Percentiles rank a stretch among this genome's conserved stretches.
phyloP scores from a whole-genome alignment of 2,329 filamentous ascomycete genomes.

The Xylariaceae sp. region DNA sequence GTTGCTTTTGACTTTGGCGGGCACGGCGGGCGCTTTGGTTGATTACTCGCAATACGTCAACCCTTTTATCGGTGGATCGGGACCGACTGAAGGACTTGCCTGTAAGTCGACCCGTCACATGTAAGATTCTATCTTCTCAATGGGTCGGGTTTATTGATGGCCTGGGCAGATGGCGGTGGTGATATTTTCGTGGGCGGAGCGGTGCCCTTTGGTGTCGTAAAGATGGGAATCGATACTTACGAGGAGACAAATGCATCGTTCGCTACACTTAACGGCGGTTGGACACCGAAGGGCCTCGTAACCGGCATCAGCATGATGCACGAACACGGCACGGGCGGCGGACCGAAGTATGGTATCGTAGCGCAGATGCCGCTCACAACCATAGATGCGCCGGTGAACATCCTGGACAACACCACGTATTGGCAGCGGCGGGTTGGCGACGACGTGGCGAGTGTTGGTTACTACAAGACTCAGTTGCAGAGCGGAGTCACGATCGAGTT shows the following conservation, averaged over 20 bases:
- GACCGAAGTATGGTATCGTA: constrained; percentile 55
- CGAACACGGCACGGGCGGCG: constrained; percentile 54
- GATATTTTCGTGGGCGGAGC: constrained; percentile 44
- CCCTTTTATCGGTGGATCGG: constrained; percentile 41
- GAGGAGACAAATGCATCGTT: constrained; percentile 12
- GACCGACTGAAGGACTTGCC: constrained; percentile 13
- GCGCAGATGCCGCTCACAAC: constrained; percentile 44
- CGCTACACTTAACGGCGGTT: constrained; percentile 35
- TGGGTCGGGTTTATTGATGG: not conserved
- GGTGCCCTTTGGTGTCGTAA: constrained; percentile 43
- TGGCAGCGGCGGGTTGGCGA: constrained; percentile 40
- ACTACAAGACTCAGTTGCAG: constrained; percentile 48
- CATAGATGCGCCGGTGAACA: constrained; percentile 38
- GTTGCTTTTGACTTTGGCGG: not conserved
- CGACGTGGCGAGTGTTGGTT: constrained; percentile 48
- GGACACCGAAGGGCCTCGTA: constrained; percentile 41
- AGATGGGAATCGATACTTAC: constrained; percentile 40
- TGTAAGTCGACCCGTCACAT: constrained; percentile 1
- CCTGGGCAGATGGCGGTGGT: constrained; percentile 37
- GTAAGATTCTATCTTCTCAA: not conserved
- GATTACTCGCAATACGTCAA: constrained; percentile 41
- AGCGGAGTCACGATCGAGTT: constrained; percentile 49
- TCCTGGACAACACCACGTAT: constrained; percentile 47
- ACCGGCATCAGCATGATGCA: constrained; percentile 52
- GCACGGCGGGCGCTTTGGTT: not conserved